These are phyloP conservation scores for Suillus spraguei DNA, from an alignment of 768 basidiomycete genomes.

Conservation along the genomic window DNA sequence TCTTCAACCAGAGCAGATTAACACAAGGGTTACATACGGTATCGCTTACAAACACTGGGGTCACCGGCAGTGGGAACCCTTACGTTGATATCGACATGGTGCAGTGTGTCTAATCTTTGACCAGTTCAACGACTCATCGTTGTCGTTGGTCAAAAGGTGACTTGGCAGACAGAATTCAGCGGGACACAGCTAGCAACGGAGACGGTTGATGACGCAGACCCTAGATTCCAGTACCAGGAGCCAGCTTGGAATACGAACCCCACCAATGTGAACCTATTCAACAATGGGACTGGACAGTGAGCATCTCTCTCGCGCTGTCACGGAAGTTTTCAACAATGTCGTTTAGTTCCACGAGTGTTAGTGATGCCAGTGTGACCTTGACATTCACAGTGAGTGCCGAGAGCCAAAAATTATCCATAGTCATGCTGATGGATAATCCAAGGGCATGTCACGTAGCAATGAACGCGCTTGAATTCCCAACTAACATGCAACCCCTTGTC, in stretches of 20 bases:
- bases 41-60: conserved; percentile 32
- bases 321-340: background rate
- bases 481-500: background rate
- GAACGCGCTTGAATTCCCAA: background rate
- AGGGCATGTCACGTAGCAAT: conserved; percentile 23
- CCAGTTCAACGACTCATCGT: background rate
- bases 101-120: background rate
- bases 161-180: conserved; percentile 29
- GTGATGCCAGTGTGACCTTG: conserved; percentile 36
- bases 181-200: conserved; percentile 22
- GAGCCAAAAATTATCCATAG: background rate
- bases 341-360: conserved; percentile 36
- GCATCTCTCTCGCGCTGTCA: conserved; percentile 10
- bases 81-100: conserved; percentile 55
- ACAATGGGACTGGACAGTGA: conserved; percentile 45
- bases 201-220: conserved; percentile 36
- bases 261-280: conserved; percentile 38
- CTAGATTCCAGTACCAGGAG: conserved; percentile 40
- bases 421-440: conserved; percentile 14
- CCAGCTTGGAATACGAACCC: conserved; percentile 38
- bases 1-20: conserved; percentile 42
- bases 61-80: no score
- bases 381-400: conserved; percentile 40
- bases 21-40: conserved; percentile 39
- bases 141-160: conserved; percentile 20